These are phyloP conservation scores for Leccinum variicolor DNA, from an alignment of 768 basidiomycete species.

Conservation along the genomic window DNA sequence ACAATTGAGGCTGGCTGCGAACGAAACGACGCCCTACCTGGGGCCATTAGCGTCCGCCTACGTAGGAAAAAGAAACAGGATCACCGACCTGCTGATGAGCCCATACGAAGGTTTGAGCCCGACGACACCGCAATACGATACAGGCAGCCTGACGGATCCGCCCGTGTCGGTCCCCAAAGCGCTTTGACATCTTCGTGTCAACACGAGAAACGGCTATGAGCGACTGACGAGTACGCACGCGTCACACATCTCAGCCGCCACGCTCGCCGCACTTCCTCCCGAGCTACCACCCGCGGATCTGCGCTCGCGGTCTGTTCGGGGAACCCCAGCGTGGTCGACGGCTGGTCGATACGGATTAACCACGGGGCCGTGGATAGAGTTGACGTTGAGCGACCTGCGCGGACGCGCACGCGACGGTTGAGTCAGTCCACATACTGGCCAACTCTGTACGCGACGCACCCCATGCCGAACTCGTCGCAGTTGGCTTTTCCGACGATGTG, in stretches of 20 bases:
- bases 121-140: conserved; percentile 88
- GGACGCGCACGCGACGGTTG: not conserved
- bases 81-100: conserved; percentile 72
- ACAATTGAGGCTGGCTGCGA: conserved; percentile 93
- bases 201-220: not conserved
- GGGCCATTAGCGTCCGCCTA: conserved; percentile 1
- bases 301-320: conserved; percentile 33
- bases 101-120: conserved; percentile 97
- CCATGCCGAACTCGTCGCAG: conserved; percentile 99
- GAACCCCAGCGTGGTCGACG: conserved; percentile 5
- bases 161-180: conserved; percentile 95
- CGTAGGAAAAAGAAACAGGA: not conserved
- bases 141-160: conserved; percentile 89
- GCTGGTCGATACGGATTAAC: conserved; percentile 63
- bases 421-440: not conserved
- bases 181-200: conserved; percentile 37
- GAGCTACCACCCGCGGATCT: conserved; percentile 90
- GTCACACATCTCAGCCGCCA: conserved; percentile 78
- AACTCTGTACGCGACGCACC: conserved; percentile 51
- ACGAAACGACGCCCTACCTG: conserved; percentile 90
- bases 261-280: conserved; percentile 93
- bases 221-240: conserved; percentile 50
- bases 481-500: conserved; percentile 85
- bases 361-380: conserved; percentile 74
- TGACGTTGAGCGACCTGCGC: conserved; percentile 69